Base-by-base conservation (phyloP, 768 basidiomycete genomes). In the Hericium coralloides region DNA sequence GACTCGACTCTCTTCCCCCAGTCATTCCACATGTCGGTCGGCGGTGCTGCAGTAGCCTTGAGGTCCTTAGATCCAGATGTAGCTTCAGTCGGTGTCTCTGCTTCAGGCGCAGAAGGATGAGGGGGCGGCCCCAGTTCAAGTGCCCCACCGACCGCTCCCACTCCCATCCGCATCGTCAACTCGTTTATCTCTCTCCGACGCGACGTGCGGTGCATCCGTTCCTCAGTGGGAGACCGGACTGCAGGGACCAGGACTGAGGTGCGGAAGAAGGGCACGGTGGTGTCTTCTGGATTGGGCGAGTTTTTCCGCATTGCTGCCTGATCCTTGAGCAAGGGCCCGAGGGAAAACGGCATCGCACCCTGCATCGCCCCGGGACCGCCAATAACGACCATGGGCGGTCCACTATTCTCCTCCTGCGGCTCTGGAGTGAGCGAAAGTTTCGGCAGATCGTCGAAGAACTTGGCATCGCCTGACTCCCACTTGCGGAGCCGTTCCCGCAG, bases 91-190 rank as follows among this genome's bases (percentile, higher is more conserved):
- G 38, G 12, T 23, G 18, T 37, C 5, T 25, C 56, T 37, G 59
- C 59, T n/a, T 64, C 58, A 12, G 23, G n/a, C 18, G 38, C 59
- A 55, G 73, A 49, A 56, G 18, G 45, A 25, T 17, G 60, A 53
- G 6, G 48, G n/a, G 20, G 74, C 57, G 71, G 66, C 36, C 69
- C 66, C 25, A 67, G 61, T 48, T 82, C 83, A 6, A 91, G 65
- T 7, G 73, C 64, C 12, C 91, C 92, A 10, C 91, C 91, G 7
- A 90, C 77, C 0, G 80, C 79, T 37, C 86, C 87, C 38, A 92
- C 76, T 5, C 82, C 91, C 83, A 91, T 89, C n/a, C 88, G 81
- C 77, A 90, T 86, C 0, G 81, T 84, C 48, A 93, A 71, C 64
- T 89, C 85, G 66, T 93, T 93, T 55, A 91, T 81, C 62, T 92